These are phyloP conservation scores for Acarospora socialis DNA, from an alignment of 2,329 filamentous ascomycete genomes.

Conservation along the genomic window DNA sequence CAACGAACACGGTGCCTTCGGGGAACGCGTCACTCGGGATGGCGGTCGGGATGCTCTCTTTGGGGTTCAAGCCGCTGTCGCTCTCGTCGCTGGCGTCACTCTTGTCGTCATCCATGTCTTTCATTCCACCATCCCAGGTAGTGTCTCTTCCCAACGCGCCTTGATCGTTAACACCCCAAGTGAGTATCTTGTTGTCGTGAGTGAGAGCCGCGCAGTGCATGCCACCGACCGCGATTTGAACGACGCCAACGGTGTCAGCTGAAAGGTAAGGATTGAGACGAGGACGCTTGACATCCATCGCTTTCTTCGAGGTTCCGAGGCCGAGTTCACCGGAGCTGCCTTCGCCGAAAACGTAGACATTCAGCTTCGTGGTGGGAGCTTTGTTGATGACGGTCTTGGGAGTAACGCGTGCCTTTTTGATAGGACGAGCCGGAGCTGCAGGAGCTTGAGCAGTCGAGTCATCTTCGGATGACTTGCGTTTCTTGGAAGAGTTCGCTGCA, in stretches of 20 bases:
- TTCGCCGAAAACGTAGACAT: constrained; percentile 68
- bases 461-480: constrained; percentile 8
- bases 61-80: constrained; percentile 41
- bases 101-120: constrained; percentile 31
- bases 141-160: constrained; percentile 61
- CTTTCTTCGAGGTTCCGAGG: constrained; percentile 48
- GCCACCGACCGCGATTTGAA: constrained; percentile 47
- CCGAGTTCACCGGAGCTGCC: constrained; percentile 65
- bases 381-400: constrained; percentile 38
- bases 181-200: constrained; percentile 62
- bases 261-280: constrained; percentile 50
- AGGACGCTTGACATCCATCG: constrained; percentile 56
- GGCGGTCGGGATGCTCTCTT: constrained; percentile 39
- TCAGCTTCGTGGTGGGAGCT: constrained; percentile 47
- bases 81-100: constrained; percentile 30
- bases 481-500: constrained; percentile 7
- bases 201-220: constrained; percentile 69
- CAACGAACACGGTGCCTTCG: constrained; percentile 39
- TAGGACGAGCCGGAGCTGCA: too few relatives aligned
- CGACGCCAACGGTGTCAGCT: constrained; percentile 36
- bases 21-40: constrained; percentile 36
- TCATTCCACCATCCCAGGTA: constrained; percentile 18
- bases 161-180: constrained; percentile 82
- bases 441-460: too few relatives aligned
- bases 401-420: constrained; percentile 11